Evolutionary conservation across 2,329 filamentous ascomycete genomes (phyloP).

Genomic region (Aspergillus sojae): DNA sequence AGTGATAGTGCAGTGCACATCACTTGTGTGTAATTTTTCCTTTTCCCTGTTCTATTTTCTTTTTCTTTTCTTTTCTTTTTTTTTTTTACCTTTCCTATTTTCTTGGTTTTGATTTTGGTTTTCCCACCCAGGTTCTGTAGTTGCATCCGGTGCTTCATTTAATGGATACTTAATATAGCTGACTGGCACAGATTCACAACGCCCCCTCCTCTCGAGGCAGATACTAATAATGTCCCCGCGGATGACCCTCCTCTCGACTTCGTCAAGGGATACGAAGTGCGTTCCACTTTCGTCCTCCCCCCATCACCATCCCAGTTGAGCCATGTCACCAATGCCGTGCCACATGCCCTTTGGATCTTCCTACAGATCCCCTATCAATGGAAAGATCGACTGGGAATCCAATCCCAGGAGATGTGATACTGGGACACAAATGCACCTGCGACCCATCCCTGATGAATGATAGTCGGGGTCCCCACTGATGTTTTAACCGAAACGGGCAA

Average conservation of each 20-base stretch:
- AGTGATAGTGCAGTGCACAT: constrained; percentile 2
- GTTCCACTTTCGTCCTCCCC: background rate
- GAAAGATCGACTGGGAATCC: constrained; percentile 1
- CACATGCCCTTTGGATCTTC: constrained; percentile 3
- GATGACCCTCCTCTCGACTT: background rate
- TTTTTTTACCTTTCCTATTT: background rate
- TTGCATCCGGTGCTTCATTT: constrained; percentile 3
- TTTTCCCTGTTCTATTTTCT: background rate
- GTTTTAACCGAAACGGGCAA: background rate
- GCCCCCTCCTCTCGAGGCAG: background rate
- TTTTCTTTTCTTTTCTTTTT: background rate
- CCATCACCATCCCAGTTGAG: background rate
- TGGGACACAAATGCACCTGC: background rate
- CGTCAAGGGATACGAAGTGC: constrained; percentile 1
- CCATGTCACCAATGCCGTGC: background rate
- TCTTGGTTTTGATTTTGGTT: background rate
- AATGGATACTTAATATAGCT: constrained; percentile 4
- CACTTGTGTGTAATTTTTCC: background rate
- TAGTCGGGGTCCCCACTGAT: constrained; percentile 2
- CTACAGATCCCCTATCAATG: background rate
- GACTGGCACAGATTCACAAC: constrained; percentile 1
- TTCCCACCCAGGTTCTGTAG: background rate
- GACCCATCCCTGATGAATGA: constrained; percentile 4
- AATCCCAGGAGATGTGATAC: background rate
- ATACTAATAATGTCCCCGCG: background rate